Evolutionary conservation across 2,329 filamentous ascomycete genomes (phyloP), one percentile per base, ranked within the genome.

Genomic region (Phaeosphaeria sp.): DNA sequence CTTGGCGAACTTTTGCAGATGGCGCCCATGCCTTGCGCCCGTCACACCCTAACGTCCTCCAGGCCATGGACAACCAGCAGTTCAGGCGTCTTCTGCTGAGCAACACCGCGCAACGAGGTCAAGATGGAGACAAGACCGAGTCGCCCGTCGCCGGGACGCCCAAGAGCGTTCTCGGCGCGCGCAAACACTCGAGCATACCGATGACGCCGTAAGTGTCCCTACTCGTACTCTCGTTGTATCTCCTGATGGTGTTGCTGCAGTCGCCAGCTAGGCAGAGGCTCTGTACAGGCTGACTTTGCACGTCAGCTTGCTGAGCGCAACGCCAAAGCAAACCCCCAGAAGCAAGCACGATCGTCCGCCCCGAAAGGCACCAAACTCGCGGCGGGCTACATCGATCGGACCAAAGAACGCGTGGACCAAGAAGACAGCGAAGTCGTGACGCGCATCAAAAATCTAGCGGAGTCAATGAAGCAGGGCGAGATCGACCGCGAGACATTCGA

Each of bases 41-140:
- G 44, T 39, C 59, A 9, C 43, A 49, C 36, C 27, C 30, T 48
- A 46, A 22, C 57, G 61, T 54, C n/a, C 17, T 8, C 21, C 27
- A 6, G 13, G 24, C 52, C 56, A 98, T 99, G 95, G 96, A 98
- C 77, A 98, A 98, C 83, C 87, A 93, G 44, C 92, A 97, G 71
- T 99, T 99, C 72, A 90, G 95, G 53, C 90, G 90, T 63, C 85
- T 98, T 6, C 78, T 97, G 21, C 82, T 88, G 7, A 60, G 66
- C 77, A 79, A 39, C 17, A 39, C 86, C 64, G 84, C 80, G 3
- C 77, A 83, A 2, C 74, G 78, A 22, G 18, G 11, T 7, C 65
- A 80, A 57, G 65, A 68, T 62, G 77, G 73, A 61, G 59, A 56
- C 33, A 68, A 59, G 56, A 45, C 48, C 46, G 66, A 63, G 9